Evolutionary conservation across 805 yeast species (phyloP).

Genomic region (Candida silvicultrix): DNA sequence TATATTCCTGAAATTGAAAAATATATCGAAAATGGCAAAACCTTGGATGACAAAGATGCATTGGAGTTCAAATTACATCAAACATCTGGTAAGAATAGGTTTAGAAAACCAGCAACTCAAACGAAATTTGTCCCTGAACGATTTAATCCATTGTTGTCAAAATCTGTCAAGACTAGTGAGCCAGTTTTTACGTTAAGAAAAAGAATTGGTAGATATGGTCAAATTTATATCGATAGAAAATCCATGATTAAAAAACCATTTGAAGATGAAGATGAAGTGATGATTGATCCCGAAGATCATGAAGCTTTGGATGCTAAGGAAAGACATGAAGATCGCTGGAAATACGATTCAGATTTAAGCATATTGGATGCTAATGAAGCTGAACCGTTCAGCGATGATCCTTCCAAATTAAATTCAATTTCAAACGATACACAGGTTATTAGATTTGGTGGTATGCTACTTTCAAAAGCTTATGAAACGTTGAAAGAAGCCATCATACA

Average conservation of each 20-base stretch:
- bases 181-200: constrained; percentile 57
- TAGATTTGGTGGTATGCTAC: constrained; percentile 85
- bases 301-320: constrained; percentile 31
- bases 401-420: constrained; percentile 76
- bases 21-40: constrained; percentile 18
- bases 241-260: constrained; percentile 35
- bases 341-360: constrained; percentile 50
- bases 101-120: constrained; percentile 16
- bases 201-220: constrained; percentile 67
- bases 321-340: constrained; percentile 59
- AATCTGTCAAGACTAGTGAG: constrained; percentile 30
- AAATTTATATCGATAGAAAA: constrained; percentile 70
- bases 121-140: constrained; percentile 22
- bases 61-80: constrained; percentile 17
- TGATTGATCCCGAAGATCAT: constrained; percentile 24
- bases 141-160: constrained; percentile 28
- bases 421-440: constrained; percentile 84
- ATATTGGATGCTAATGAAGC: constrained; percentile 28
- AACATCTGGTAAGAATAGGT: constrained; percentile 13
- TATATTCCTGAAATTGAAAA: constrained; percentile 27
- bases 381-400: constrained; percentile 64
- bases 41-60: constrained; percentile 25
- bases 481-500: constrained; percentile 68
- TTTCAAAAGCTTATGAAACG: constrained; percentile 80
- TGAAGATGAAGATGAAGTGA: constrained; percentile 35